Percentiles rank a stretch among this genome's conserved stretches.
These are phyloP conservation scores for Voacanga thouarsii DNA, from an alignment of 257 asterid genomes.

Conservation along the genomic window DNA sequence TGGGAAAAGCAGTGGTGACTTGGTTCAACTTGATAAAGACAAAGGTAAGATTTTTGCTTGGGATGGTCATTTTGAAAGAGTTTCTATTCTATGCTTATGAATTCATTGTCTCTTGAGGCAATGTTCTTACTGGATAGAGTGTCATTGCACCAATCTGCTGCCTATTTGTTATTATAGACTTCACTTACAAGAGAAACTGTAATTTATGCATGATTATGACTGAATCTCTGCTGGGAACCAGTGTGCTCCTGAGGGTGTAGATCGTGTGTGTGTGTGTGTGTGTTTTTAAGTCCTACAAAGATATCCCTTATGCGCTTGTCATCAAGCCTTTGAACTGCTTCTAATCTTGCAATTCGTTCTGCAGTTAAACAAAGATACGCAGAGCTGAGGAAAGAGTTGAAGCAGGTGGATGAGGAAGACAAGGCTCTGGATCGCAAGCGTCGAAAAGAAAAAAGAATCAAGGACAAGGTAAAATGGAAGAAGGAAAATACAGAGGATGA, in stretches of 20 bases:
- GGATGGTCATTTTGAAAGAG: not conserved
- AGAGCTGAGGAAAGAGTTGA: slow-evolving; percentile 57
- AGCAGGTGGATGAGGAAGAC: slow-evolving; percentile 71
- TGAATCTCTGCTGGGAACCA: not conserved
- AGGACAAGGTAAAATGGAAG: slow-evolving; percentile 69
- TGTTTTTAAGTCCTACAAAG: not conserved
- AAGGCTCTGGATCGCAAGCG: slow-evolving; percentile 66
- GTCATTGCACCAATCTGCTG: not conserved
- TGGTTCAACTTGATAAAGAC: slow-evolving; percentile 54
- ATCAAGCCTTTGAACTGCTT: not conserved
- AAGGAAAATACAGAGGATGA: slow-evolving; percentile 48
- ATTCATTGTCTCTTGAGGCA: not conserved
- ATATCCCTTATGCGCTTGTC: not conserved
- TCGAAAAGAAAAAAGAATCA: slow-evolving; percentile 65
- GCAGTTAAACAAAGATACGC: slow-evolving; percentile 68
- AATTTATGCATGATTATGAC: not conserved
- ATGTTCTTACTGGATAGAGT: not conserved
- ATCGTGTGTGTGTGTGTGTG: too few species aligned
- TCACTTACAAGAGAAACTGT: too few species aligned
- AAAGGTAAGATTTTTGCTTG: slow-evolving; percentile 41
- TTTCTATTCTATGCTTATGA: not conserved
- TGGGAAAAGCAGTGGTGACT: slow-evolving; percentile 33
- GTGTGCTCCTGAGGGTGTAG: not conserved
- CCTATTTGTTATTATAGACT: not conserved
- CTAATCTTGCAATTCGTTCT: slow-evolving; percentile 13